These are phyloP conservation scores for Saturnispora bothae DNA, from an alignment of 805 yeast genomes.

Conservation along the genomic window DNA sequence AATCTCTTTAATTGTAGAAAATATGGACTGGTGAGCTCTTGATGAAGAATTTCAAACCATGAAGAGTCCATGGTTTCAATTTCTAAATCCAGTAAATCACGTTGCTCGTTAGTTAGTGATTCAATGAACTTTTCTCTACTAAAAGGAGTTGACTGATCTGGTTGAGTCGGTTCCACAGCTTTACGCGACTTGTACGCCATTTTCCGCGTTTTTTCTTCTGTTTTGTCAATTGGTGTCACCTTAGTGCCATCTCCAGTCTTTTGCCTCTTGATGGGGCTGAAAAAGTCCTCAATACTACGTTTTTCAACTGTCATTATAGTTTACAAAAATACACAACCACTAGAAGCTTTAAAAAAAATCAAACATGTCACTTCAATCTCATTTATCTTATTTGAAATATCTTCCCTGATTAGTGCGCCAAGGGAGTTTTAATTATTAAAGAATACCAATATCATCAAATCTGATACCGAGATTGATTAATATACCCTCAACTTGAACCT, in stretches of 20 bases:
- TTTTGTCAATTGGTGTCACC: not conserved
- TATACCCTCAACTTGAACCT: too few relatives aligned
- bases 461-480: too few relatives aligned
- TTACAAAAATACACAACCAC: too few relatives aligned
- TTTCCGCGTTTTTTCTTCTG: not conserved
- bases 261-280: slow-evolving; percentile 9
- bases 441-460: too few relatives aligned
- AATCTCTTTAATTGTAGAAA: slow-evolving; percentile 65
- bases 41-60: slow-evolving; percentile 65
- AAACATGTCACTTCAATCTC: too few relatives aligned
- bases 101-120: slow-evolving; percentile 37
- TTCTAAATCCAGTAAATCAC: slow-evolving; percentile 50
- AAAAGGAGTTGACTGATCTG: slow-evolving; percentile 21
- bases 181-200: slow-evolving; percentile 1
- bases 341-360: not conserved
- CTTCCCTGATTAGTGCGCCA: too few relatives aligned
- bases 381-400: too few relatives aligned
- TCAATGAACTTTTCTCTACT: slow-evolving; percentile 43
- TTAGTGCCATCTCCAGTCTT: slow-evolving; percentile 4
- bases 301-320: slow-evolving; percentile 8
- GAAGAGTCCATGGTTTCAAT: slow-evolving; percentile 57
- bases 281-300: slow-evolving; percentile 14
- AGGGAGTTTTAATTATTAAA: too few relatives aligned
- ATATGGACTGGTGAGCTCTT: slow-evolving; percentile 76
- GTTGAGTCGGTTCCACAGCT: not conserved